Conservation (phyloP, 2,329 filamentous ascomycete species). For the Penicillium sp. region DNA sequence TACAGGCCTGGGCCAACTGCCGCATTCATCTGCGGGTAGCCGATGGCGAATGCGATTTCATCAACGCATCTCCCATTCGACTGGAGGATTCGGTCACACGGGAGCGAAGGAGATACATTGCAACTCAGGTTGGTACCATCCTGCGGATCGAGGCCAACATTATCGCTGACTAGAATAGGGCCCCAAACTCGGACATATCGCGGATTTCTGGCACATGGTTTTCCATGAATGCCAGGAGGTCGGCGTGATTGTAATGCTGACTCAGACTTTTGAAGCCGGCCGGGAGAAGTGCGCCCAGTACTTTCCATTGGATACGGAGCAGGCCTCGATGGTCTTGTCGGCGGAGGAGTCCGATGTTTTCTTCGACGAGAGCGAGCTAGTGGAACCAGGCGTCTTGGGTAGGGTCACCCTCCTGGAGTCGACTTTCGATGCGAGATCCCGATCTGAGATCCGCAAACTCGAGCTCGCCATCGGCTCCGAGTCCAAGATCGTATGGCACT, state of each 20-base stretch:
- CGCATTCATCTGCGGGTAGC: constrained; percentile 79
- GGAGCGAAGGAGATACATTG: constrained; percentile 69
- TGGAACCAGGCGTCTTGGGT: constrained; percentile 66
- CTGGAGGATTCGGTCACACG: constrained; percentile 55
- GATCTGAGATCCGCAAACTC: constrained; percentile 74
- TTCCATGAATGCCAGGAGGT: constrained; percentile 75
- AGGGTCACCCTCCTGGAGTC: constrained; percentile 64
- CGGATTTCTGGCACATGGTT: constrained; percentile 95
- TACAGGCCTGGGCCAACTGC: constrained; percentile 87
- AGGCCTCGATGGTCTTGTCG: constrained; percentile 50
- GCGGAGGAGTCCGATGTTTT: constrained; percentile 39
- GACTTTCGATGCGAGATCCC: constrained; percentile 57
- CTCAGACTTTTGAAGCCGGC: constrained; percentile 76
- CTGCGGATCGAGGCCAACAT: background rate
- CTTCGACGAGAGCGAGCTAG: constrained; percentile 64
- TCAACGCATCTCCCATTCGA: constrained; percentile 75
- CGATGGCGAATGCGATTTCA: constrained; percentile 72
- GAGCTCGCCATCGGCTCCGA: constrained; percentile 51
- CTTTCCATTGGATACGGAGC: constrained; percentile 65
- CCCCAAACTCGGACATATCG: constrained; percentile 72
- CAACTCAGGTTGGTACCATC: constrained; percentile 66
- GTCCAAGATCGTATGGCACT: constrained; percentile 74
- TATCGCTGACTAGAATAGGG: constrained; percentile 52
- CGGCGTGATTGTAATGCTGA: constrained; percentile 91
- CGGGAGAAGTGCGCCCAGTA: constrained; percentile 88